Percentiles rank a stretch among this genome's conserved stretches.
Evolutionary conservation across 495 filamentous ascomycete species (phyloP).

Genomic region (Talaromyces thailandensis): DNA sequence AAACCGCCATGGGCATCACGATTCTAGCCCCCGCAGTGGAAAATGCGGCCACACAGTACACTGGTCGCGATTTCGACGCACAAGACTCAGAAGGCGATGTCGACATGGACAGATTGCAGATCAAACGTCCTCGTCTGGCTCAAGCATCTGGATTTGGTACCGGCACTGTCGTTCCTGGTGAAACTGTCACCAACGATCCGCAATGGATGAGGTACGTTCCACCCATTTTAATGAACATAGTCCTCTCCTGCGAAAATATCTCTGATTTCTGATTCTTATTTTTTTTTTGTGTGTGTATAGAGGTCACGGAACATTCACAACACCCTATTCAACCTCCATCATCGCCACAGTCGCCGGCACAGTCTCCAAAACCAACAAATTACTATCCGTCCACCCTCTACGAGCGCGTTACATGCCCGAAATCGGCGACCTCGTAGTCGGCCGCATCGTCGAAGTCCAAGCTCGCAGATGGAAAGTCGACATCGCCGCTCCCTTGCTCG

Average conservation of each 20-base stretch:
- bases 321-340: conserved; percentile 55
- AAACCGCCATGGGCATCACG: conserved; percentile 62
- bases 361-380: conserved; percentile 86
- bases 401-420: conserved; percentile 92
- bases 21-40: conserved; percentile 58
- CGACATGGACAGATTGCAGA: conserved; percentile 31
- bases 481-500: conserved; percentile 73
- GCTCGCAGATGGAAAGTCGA: conserved; percentile 89
- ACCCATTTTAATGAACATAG: not conserved
- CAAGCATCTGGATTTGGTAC: not conserved
- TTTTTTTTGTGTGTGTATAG: no score
- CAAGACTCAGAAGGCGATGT: conserved; percentile 55
- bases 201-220: conserved; percentile 85
- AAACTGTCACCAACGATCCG: conserved; percentile 77
- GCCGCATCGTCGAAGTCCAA: conserved; percentile 87
- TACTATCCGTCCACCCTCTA: conserved; percentile 80
- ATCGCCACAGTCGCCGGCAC: conserved; percentile 81
- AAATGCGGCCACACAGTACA: conserved; percentile 14
- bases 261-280: no score
- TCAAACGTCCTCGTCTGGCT: conserved; percentile 3
- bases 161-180: conserved; percentile 67
- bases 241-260: no score
- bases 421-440: conserved; percentile 91
- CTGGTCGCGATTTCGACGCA: conserved; percentile 19
- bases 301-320: conserved; percentile 75